Evolutionary conservation across 1,284 basidiomycete genomes (phyloP).

Genomic region (Ganoderma resinaceum): DNA sequence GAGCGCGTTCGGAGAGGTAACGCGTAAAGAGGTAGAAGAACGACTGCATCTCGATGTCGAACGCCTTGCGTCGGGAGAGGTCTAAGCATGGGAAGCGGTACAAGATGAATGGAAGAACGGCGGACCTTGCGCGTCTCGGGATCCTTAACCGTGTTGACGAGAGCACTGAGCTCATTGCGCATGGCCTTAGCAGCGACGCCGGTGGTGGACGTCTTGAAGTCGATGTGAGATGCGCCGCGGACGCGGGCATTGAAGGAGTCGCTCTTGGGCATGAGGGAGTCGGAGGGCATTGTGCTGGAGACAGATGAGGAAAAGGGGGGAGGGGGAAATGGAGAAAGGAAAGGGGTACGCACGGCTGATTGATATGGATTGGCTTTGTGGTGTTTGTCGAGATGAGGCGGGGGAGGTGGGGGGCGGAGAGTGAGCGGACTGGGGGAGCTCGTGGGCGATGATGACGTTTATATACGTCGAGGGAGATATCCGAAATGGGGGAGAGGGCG

Average conservation of each 20-base stretch:
- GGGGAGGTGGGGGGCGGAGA: conserved; percentile 59
- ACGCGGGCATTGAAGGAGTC: conserved; percentile 71
- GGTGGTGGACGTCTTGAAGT: conserved; percentile 99
- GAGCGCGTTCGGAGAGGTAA: conserved; percentile 94
- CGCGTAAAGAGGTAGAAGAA: conserved; percentile 99
- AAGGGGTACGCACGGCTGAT: conserved; percentile 44
- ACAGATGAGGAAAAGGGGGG: conserved; percentile 19
- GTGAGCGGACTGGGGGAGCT: conserved; percentile 49
- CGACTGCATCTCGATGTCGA: conserved; percentile 98
- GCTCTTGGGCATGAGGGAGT: conserved; percentile 63
- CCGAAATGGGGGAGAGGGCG: conserved; percentile 35
- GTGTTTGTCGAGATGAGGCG: conserved; percentile 71
- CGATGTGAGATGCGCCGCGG: conserved; percentile 73
- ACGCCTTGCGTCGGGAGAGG: conserved; percentile 66
- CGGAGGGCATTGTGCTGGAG: conserved; percentile 50
- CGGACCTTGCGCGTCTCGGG: conserved; percentile 83
- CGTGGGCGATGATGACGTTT: conserved; percentile 67
- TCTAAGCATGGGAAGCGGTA: conserved; percentile 23
- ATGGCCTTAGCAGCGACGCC: conserved; percentile 97
- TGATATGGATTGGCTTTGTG: conserved; percentile 66
- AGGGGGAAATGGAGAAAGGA: conserved; percentile 13
- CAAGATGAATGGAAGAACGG: conserved; percentile 10
- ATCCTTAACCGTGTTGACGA: conserved; percentile 88
- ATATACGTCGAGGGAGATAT: conserved; percentile 41
- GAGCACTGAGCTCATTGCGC: conserved; percentile 97